These are phyloP conservation scores for Pseudocercospora fijiensis DNA, from an alignment of 2,329 filamentous ascomycete genomes.

Conservation along the genomic window DNA sequence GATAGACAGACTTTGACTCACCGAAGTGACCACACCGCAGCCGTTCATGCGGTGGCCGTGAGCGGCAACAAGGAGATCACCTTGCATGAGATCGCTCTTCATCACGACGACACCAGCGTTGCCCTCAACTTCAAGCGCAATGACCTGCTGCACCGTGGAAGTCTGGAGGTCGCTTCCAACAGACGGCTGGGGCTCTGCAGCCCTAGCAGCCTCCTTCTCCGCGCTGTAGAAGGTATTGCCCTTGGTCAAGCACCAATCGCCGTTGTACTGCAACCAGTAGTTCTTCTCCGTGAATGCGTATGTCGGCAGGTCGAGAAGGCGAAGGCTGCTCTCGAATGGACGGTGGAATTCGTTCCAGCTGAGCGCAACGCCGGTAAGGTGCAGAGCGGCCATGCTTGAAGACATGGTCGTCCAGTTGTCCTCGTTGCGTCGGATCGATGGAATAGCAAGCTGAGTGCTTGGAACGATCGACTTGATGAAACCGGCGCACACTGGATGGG, in stretches of 20 bases:
- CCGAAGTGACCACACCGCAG: conserved; percentile 43
- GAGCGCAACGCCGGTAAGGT: conserved; percentile 55
- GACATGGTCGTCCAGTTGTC: conserved; percentile 52
- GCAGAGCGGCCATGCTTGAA: conserved; percentile 50
- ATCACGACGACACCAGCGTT: background rate
- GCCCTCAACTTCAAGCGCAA: conserved; percentile 17
- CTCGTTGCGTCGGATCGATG: conserved; percentile 16
- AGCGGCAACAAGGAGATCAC: conserved; percentile 41
- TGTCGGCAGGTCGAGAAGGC: conserved; percentile 54
- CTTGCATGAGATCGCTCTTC: conserved; percentile 36
- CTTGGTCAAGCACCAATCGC: conserved; percentile 36
- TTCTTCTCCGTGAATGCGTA: conserved; percentile 40
- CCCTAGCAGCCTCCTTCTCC: conserved; percentile 6
- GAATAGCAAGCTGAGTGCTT: conserved; percentile 33
- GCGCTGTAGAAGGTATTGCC: conserved; percentile 17
- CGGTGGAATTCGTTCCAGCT: conserved; percentile 61
- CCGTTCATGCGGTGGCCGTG: conserved; percentile 48
- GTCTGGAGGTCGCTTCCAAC: conserved; percentile 8
- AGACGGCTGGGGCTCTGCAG: conserved; percentile 6
- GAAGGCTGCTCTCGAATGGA: conserved; percentile 43
- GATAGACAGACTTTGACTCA: conserved; percentile 23
- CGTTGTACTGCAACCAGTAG: conserved; percentile 42
- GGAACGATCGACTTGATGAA: conserved; percentile 20
- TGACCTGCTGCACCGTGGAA: conserved; percentile 1
- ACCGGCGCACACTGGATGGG: conserved; percentile 43